Evolutionary conservation across 2,329 filamentous ascomycete species (phyloP).

Genomic region (Colletotrichum cereale): DNA sequence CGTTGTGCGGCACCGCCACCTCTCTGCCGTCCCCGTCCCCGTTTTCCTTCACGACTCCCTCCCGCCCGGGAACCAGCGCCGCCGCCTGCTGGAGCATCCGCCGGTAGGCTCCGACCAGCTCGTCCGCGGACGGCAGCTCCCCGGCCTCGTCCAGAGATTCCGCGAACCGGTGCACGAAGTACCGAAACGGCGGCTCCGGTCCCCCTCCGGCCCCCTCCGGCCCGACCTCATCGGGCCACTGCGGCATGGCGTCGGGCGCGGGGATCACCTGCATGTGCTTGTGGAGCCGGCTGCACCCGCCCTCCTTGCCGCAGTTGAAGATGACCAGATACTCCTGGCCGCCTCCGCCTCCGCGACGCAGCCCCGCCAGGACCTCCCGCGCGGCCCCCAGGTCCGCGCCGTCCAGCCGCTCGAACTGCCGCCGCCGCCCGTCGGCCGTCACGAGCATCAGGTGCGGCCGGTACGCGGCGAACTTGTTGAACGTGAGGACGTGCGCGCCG

Average conservation of each 20-base stretch:
- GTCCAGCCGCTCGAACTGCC: slow-evolving; percentile 59
- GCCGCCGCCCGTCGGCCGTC: slow-evolving; percentile 58
- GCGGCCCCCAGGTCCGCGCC: slow-evolving; percentile 55
- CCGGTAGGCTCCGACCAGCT: slow-evolving; percentile 45
- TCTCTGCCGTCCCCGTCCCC: slow-evolving; percentile 16
- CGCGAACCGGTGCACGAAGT: slow-evolving; percentile 50
- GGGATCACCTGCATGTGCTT: slow-evolving; percentile 63
- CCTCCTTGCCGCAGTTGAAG: slow-evolving; percentile 60
- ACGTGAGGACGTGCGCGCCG: slow-evolving; percentile 58
- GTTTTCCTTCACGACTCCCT: slow-evolving; percentile 16
- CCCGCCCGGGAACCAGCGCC: slow-evolving; percentile 20
- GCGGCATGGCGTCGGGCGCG: slow-evolving; percentile 45
- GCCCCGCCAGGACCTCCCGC: neutral
- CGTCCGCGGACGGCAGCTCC: neutral
- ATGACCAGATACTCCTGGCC: slow-evolving; percentile 53
- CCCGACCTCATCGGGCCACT: slow-evolving; percentile 42
- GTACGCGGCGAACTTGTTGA: slow-evolving; percentile 64
- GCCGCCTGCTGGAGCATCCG: slow-evolving; percentile 44
- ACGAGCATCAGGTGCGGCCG: slow-evolving; percentile 61
- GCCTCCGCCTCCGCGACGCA: neutral
- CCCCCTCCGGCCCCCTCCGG: neutral
- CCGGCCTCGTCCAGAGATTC: neutral
- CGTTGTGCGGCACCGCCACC: slow-evolving; percentile 56
- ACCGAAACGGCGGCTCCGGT: slow-evolving; percentile 51
- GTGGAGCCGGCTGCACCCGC: slow-evolving; percentile 61